These are phyloP conservation scores for Fusarium luffae DNA, from an alignment of 2,329 filamentous ascomycete genomes.

Conservation along the genomic window DNA sequence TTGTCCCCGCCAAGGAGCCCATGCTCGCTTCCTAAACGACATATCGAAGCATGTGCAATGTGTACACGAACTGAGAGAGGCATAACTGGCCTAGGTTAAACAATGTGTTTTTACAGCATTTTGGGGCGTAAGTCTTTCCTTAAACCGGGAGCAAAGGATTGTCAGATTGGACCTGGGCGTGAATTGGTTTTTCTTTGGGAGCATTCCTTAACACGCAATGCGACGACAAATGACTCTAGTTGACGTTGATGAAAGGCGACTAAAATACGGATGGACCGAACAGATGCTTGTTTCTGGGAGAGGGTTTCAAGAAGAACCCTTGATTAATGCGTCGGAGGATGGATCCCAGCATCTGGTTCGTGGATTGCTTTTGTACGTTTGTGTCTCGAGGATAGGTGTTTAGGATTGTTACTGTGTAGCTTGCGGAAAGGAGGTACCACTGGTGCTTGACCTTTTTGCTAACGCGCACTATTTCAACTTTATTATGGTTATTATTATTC, in stretches of 20 bases:
- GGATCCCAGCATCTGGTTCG: slow-evolving; percentile 28
- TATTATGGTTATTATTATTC: slow-evolving; percentile 19
- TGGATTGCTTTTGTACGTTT: slow-evolving; percentile 40
- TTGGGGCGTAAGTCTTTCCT: slow-evolving; percentile 45
- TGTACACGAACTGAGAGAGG: slow-evolving; percentile 44
- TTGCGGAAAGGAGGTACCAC: slow-evolving; percentile 31
- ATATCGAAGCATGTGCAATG: slow-evolving; percentile 42
- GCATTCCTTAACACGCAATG: slow-evolving; percentile 44
- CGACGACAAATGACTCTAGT: slow-evolving; percentile 43
- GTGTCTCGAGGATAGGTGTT: slow-evolving; percentile 45
- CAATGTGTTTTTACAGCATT: slow-evolving; percentile 46
- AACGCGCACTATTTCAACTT: slow-evolving; percentile 39
- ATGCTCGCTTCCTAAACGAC: slow-evolving; percentile 47
- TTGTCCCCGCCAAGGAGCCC: slow-evolving; percentile 40
- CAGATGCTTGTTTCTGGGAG: slow-evolving; percentile 26
- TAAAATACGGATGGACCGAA: slow-evolving; percentile 39
- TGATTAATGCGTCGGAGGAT: slow-evolving; percentile 40
- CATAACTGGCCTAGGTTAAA: slow-evolving; percentile 44
- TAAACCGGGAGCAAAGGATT: slow-evolving; percentile 41
- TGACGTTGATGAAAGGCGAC: slow-evolving; percentile 40
- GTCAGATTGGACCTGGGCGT: slow-evolving; percentile 44
- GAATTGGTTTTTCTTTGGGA: slow-evolving; percentile 41
- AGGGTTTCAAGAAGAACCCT: slow-evolving; percentile 16
- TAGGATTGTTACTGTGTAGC: slow-evolving; percentile 43
- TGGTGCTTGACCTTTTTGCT: slow-evolving; percentile 29